Evolutionary conservation across 495 filamentous ascomycete genomes (phyloP), one percentile per base, ranked within the genome.

Genomic region (Hypoxylon intermedium): DNA sequence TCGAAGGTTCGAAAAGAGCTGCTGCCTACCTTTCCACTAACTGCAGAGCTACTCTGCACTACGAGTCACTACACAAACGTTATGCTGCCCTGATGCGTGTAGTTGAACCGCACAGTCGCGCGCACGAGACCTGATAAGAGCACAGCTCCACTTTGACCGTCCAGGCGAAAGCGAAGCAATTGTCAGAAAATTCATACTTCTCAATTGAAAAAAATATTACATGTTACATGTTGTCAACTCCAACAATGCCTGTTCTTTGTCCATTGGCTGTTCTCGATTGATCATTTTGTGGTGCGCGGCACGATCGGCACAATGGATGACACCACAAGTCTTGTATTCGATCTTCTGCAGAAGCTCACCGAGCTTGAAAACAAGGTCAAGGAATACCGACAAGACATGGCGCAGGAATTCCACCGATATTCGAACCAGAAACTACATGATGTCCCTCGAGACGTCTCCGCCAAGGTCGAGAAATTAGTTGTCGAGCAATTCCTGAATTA

Each of bases 341-440:
- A 81, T 62, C 76, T 84, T 52, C 72, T 78, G 48, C 57, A 61
- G 51, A 82, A 78, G 76, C 79, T 84, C 38, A 56, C 70, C 23
- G 76, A 79, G 58, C 78, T 83, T 26, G 75, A 83, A 54, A 69
- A 73, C 48, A 79, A 77, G 63, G 77, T 84, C 38, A 72, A 64
- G 16, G 71, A 74, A 47, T 84, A 82, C 61, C 77, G 75, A 55
- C 74, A 72, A 48, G 79, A 77, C 54, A 76, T 83, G 75, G 68
- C 75, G 15, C 52, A 75, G 13, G 76, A 83, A 48, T 84, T 82
- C 56, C 65, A 73, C 31, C 71, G 70, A 45, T 79, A 79, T 66
- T 72, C 76, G 53, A 75, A 77, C 12, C 70, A 75, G 20, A 70
- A 77, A 45, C 68, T 84, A 49, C 74, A 68, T 38, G 56, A 74